phyloP scores from a whole-genome alignment of 352 stramenopile species.

The Pythium grandisporangium region DNA sequence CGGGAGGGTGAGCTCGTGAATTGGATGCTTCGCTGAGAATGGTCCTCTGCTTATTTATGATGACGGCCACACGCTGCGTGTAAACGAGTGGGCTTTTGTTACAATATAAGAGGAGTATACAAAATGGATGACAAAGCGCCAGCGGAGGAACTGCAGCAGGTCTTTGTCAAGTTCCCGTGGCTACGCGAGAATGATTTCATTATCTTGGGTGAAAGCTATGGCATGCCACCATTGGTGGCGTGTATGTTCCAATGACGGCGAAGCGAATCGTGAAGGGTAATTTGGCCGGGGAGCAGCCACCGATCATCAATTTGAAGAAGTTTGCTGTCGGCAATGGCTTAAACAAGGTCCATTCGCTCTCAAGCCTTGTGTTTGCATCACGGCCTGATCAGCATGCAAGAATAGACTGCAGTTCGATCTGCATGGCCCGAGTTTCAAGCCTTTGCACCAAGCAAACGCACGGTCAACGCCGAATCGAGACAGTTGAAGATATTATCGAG shows the following conservation, averaged over 20 bases:
- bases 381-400: constrained; percentile 26
- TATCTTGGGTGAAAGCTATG: constrained; percentile 59
- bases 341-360: constrained; percentile 19
- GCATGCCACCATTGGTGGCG: no score
- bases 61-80: constrained; percentile 20
- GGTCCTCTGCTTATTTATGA: constrained; percentile 38
- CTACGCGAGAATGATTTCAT: constrained; percentile 63
- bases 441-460: constrained; percentile 3
- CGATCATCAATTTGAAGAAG: constrained; percentile 75
- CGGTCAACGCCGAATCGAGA: no score
- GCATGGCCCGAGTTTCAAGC: constrained; percentile 17
- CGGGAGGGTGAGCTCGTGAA: constrained; percentile 35
- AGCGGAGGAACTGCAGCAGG: constrained; percentile 66
- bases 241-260: constrained; percentile 53
- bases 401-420: constrained; percentile 22
- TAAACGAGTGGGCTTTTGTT: constrained; percentile 48
- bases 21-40: constrained; percentile 45
- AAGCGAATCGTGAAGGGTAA: constrained; percentile 40
- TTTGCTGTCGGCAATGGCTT: constrained; percentile 74
- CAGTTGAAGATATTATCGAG: no score
- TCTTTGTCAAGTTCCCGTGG: constrained; percentile 81
- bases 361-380: constrained; percentile 37
- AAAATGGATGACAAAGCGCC: constrained; percentile 53
- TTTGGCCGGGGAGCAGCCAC: constrained; percentile 5
- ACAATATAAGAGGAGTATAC: constrained; percentile 49